These are phyloP conservation scores for Xylaria sp. DNA, from an alignment of 2,329 filamentous ascomycete species.

Conservation along the genomic window DNA sequence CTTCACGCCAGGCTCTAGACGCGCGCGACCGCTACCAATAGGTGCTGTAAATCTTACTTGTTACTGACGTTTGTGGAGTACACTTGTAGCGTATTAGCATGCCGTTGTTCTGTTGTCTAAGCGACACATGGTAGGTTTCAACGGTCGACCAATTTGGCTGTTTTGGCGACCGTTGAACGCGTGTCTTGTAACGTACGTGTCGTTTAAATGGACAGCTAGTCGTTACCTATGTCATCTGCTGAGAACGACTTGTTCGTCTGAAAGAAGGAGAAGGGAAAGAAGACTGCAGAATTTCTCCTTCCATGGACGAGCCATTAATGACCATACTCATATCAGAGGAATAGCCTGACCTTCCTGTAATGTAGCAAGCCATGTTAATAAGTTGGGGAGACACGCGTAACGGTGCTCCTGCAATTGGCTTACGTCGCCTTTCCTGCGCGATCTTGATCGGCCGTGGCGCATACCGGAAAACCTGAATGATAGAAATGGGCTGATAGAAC, in stretches of 20 bases:
- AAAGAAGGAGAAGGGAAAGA: neutral
- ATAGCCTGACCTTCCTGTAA: conserved; percentile 6
- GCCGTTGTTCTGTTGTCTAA: conserved; percentile 15
- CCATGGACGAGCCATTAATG: conserved; percentile 16
- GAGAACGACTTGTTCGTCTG: conserved; percentile 31
- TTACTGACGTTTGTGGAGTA: neutral
- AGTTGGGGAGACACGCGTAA: conserved; percentile 32
- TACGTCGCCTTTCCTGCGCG: conserved; percentile 25
- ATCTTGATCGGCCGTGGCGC: conserved; percentile 27
- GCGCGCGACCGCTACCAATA: conserved; percentile 31
- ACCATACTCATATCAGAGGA: conserved; percentile 18
- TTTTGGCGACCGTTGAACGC: conserved; percentile 35
- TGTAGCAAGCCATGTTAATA: conserved; percentile 32
- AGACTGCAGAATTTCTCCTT: conserved; percentile 27
- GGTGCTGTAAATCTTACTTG: conserved; percentile 16
- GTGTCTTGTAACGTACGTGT: conserved; percentile 27
- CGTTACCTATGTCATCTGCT: conserved; percentile 13
- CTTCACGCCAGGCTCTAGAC: conserved; percentile 32
- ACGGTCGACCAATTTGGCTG: conserved; percentile 22
- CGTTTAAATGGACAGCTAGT: conserved; percentile 10
- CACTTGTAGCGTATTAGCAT: neutral
- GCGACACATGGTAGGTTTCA: conserved; percentile 24
- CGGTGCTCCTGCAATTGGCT: conserved; percentile 24
- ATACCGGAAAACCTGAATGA: conserved; percentile 21
- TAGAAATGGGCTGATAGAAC: conserved; percentile 21